Evolutionary conservation across 1,284 basidiomycete genomes (phyloP).

Genomic region (Trametes versicolor): DNA sequence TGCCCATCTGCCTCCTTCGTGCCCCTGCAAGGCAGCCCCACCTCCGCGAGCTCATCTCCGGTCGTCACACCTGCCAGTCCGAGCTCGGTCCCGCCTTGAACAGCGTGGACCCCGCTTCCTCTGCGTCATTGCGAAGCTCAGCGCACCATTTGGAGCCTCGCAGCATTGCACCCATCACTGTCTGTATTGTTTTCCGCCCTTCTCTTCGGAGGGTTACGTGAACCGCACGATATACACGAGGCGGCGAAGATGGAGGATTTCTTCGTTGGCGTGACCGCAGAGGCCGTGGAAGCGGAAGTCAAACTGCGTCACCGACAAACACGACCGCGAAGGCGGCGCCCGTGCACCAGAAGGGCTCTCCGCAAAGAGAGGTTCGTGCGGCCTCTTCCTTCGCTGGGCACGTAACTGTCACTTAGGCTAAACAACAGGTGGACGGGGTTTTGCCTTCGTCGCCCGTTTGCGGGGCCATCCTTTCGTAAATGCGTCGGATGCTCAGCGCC

Average conservation of each 20-base stretch:
- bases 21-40: neutral
- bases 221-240: conserved; percentile 23
- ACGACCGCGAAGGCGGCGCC: neutral
- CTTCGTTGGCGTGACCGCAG: conserved; percentile 11
- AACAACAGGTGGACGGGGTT: conserved; percentile 8
- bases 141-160: conserved; percentile 5
- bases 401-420: conserved; percentile 12
- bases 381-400: neutral
- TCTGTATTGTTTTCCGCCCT: neutral
- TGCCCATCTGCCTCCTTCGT: conserved; percentile 14
- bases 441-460: neutral
- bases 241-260: conserved; percentile 12
- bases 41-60: conserved; percentile 27
- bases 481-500: neutral
- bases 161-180: neutral
- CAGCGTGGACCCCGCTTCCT: too few species aligned
- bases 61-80: conserved; percentile 23
- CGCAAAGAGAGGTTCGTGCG: neutral
- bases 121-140: neutral
- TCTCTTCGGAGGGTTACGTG: conserved; percentile 16
- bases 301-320: conserved; percentile 20
- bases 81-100: conserved; percentile 25
- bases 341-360: neutral
- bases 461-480: conserved; percentile 9
- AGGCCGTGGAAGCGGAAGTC: conserved; percentile 14